Evolutionary conservation across 2,329 filamentous ascomycete genomes (phyloP).

Genomic region (Gaeumannomyces sp.): DNA sequence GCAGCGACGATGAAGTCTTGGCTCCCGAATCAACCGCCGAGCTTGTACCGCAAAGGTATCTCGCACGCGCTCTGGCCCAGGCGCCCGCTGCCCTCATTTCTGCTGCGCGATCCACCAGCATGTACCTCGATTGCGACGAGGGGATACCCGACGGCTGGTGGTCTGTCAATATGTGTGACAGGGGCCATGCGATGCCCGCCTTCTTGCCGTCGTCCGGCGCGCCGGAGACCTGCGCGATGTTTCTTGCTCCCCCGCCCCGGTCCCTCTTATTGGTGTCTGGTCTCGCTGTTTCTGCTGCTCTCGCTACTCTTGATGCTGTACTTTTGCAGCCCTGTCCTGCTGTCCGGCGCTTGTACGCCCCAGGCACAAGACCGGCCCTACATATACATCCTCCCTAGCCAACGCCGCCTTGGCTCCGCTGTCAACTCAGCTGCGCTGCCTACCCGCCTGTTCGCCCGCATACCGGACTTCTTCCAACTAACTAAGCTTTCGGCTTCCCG

Average conservation of each 20-base stretch:
- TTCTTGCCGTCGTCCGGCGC: background rate
- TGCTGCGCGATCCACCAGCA: background rate
- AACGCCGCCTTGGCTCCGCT: background rate
- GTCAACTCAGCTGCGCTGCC: background rate
- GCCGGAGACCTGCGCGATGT: background rate
- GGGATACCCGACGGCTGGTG: no score
- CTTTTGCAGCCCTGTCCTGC: no score
- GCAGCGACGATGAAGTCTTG: constrained; percentile 4
- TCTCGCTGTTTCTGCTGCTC: background rate
- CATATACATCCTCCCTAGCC: background rate
- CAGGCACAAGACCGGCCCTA: background rate
- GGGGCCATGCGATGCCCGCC: background rate
- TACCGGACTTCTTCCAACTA: background rate
- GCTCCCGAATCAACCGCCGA: constrained; percentile 3
- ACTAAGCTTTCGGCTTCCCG: background rate
- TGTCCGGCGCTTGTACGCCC: background rate
- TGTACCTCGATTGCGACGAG: background rate
- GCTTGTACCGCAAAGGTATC: constrained; percentile 1
- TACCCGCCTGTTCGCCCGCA: background rate
- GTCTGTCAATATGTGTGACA: background rate
- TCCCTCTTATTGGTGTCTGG: background rate
- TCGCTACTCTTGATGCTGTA: background rate
- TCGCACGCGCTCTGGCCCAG: background rate
- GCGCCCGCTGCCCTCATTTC: background rate
- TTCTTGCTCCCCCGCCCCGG: background rate